Conservation (phyloP, 73 alveolate genomes). For the Symbiodinium natans region DNA sequence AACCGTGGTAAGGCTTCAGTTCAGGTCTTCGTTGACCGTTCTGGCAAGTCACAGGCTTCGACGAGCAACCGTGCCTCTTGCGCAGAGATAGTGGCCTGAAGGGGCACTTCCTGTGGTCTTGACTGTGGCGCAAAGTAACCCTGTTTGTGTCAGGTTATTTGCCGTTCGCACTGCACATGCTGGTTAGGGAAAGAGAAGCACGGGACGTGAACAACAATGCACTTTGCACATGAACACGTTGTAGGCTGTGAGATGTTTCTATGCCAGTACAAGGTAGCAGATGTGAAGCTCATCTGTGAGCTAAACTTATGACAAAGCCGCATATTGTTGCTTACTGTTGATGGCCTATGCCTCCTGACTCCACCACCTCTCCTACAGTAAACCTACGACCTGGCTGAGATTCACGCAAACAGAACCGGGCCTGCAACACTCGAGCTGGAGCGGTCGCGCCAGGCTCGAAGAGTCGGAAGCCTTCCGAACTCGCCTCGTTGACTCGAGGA, state of each 20-base stretch:
- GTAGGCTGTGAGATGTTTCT: not conserved
- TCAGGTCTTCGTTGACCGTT: too few relatives aligned
- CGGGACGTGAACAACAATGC: not conserved
- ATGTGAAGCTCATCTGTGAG: too few relatives aligned
- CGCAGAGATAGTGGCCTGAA: not conserved
- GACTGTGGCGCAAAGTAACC: too few relatives aligned
- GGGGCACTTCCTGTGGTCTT: too few relatives aligned
- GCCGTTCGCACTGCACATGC: not conserved
- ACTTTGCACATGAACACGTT: not conserved
- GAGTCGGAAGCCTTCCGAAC: constrained; percentile 2
- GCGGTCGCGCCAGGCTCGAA: not conserved
- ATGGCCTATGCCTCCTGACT: too few relatives aligned
- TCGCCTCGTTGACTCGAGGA: constrained; percentile 16
- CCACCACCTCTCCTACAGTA: too few relatives aligned
- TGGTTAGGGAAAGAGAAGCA: too few relatives aligned
- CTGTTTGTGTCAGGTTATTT: not conserved
- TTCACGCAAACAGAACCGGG: too few relatives aligned
- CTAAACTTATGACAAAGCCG: too few relatives aligned
- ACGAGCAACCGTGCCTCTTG: not conserved
- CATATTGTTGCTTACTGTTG: too few relatives aligned
- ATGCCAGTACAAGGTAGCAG: not conserved
- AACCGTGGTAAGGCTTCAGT: too few relatives aligned
- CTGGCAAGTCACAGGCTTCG: not conserved
- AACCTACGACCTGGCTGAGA: too few relatives aligned
- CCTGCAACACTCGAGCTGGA: not conserved